A percentile compares a stretch with the other conserved stretches of the same genome.
Conservation (phyloP, 371 early-diverging fungal genomes). For the Actinomortierella wolfii region DNA sequence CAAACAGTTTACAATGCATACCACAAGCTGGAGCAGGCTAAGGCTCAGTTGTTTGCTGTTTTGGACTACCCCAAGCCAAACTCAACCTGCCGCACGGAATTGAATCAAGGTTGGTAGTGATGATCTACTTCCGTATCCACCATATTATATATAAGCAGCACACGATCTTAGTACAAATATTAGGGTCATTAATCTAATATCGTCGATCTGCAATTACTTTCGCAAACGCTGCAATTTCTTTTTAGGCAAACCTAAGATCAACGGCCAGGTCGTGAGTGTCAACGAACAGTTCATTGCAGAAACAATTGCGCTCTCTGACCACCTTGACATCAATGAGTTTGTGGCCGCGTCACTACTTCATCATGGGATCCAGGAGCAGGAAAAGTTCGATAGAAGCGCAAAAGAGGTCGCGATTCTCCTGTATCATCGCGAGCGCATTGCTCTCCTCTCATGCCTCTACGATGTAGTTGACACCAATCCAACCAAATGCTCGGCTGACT, state of each 20-base stretch:
- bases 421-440: constrained; percentile 74
- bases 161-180: no score
- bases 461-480: constrained; percentile 63
- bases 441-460: constrained; percentile 63
- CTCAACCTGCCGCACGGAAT: constrained; percentile 4
- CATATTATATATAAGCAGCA: no score
- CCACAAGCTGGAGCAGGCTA: constrained; percentile 26
- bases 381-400: constrained; percentile 58
- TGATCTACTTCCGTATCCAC: no score
- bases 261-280: constrained; percentile 48
- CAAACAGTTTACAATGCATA: constrained; percentile 29
- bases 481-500: constrained; percentile 50
- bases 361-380: constrained; percentile 57
- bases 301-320: constrained; percentile 74
- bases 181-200: no score
- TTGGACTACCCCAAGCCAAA: constrained; percentile 25
- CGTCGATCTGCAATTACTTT: no score
- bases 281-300: constrained; percentile 73
- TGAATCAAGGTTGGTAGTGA: no score
- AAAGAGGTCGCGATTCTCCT: constrained; percentile 72
- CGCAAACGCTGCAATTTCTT: no score
- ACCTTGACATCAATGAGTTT: constrained; percentile 80
- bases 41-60: constrained; percentile 16
- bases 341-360: constrained; percentile 76
- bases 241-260: constrained; percentile 35